Evolutionary conservation across 2,329 filamentous ascomycete species (phyloP), one percentile per base, ranked within the genome.

Genomic region (Harringtonia aguacate): DNA sequence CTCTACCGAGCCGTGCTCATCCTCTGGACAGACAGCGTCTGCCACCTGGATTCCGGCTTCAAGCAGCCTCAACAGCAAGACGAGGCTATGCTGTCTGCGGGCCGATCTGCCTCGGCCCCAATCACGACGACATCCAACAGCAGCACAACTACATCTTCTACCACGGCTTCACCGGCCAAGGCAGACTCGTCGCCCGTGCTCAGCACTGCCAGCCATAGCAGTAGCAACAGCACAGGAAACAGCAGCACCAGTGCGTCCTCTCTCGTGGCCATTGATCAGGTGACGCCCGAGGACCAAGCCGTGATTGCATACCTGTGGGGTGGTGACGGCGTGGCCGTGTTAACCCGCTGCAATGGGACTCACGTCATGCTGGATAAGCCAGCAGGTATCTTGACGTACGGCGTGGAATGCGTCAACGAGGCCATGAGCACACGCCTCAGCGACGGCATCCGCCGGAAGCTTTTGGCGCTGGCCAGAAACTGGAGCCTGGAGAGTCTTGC

Each of bases 1-100:
- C 64, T 85, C 34, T 85, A 86, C 56, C 76, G 82, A n/a, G 79
- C 72, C 2, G 70, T 70, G 4, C 62, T 83, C 45, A 71, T 79
- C 34, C 63, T 81, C 3, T 83, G 78, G 79, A 67, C 72, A 3
- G 75, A 82, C 51, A 75, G 76, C 51, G 59, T 81, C 64, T 55
- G 48, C 7, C 67, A 69, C 46, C 65, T 72, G 46, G 70, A 77
- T 46, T 55, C 56, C 18, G 39, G 14, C 50, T 62, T 66, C 50
- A 59, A 62, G 47, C 56, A 45, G 13, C 50, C 53, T 15, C 8
- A 24, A 36, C 40, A 27, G 24, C 24, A 27, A 10, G 24, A 27
- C 10, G 24, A 27, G 10, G 24, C 24, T 7, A 27, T 27, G 24
- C 6, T 27, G 24, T 6, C 24, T 7, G 24, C 24, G 7, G 10